These are phyloP conservation scores for Cutaneotrichosporon daszewskae DNA, from an alignment of 1,284 basidiomycete species.

Conservation along the genomic window DNA sequence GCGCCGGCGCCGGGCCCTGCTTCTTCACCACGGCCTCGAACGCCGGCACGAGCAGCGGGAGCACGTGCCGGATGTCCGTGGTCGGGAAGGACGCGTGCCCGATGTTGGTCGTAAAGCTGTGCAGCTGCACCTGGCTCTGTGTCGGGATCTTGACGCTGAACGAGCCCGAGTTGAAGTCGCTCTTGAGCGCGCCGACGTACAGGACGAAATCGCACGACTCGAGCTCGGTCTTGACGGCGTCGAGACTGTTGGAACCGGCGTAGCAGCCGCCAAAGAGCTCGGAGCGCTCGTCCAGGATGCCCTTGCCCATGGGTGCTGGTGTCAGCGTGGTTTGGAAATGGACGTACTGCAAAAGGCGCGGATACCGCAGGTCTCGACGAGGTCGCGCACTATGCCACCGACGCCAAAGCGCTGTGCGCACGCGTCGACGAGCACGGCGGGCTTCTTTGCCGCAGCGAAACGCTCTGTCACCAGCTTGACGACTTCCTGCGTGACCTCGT, in stretches of 20 bases:
- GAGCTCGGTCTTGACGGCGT: conserved; percentile 65
- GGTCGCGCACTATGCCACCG: conserved; percentile 60
- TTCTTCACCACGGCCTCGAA: conserved; percentile 33
- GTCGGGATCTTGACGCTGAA: conserved; percentile 55
- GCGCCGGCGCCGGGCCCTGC: conserved; percentile 10
- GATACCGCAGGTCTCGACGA: conserved; percentile 66
- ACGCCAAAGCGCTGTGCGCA: conserved; percentile 78
- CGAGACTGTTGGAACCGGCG: conserved; percentile 69
- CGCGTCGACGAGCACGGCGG: conserved; percentile 79
- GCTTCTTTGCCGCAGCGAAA: conserved; percentile 62
- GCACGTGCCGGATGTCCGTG: conserved; percentile 50
- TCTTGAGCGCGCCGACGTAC: conserved; percentile 71
- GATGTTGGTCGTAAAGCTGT: conserved; percentile 71
- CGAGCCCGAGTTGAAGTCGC: conserved; percentile 70
- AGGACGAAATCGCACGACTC: conserved; percentile 79
- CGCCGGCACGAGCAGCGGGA: conserved; percentile 45
- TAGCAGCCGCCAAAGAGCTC: conserved; percentile 86
- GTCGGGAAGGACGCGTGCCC: conserved; percentile 50
- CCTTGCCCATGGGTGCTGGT: conserved; percentile 82
- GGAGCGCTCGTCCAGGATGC: conserved; percentile 69
- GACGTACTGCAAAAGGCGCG: conserved; percentile 58
- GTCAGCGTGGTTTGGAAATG: neutral
- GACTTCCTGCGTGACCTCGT: conserved; percentile 62
- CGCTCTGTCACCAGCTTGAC: conserved; percentile 64
- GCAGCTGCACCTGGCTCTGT: conserved; percentile 63